Base-by-base conservation (phyloP, 2,329 filamentous ascomycete species). In the Hirsutella rhossiliensis region DNA sequence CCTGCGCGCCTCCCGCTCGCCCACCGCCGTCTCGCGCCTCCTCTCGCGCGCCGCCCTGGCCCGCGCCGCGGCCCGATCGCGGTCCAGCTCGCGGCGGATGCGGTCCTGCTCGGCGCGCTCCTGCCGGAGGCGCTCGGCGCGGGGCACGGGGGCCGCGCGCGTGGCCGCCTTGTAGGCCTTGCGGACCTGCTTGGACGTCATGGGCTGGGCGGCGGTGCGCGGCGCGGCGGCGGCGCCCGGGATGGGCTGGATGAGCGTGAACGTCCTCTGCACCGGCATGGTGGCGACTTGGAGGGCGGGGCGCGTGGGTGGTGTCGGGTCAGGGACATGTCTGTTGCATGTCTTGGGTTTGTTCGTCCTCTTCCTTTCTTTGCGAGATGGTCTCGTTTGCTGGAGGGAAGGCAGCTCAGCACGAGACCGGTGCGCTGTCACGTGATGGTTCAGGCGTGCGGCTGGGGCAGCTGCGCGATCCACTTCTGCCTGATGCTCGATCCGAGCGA, bases 21-120 rank as follows among this genome's bases (percentile, higher is more conserved):
- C 66, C 23, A 65, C 56, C 41, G 75, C 74, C 52, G 72, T 77
- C 15, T 68, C 71, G 47, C 68, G 72, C 56, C 76, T 78, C 59
- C 68, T 73, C 34, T 80, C 76, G 20, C 75, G 60, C 2, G 67
- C 66, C 9, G 64, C 55, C 43, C 65, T 67, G 2, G 76, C 76
- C 46, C 70, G 70, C 3, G 63, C 62, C 17, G 68, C 62, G 1
- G 66, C 63, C 50, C 65, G 68, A 51, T 69, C 72, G 55, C 66
- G 69, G 52, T 72, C 72, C 20, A 69, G 64, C 52, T 73, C 72
- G 54, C 68, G 68, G 5, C 67, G 61, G 31, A 76, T 75, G n/a
- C 69, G 63, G 45, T 76, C 73, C 50, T 76, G 73, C 47, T 79
- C 73, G 38, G 63, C 64, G 20, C 56, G 61, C 41, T 72, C 67